Evolutionary conservation across 129 eudicot species (phyloP).

Genomic region (Saussurea involucrata): DNA sequence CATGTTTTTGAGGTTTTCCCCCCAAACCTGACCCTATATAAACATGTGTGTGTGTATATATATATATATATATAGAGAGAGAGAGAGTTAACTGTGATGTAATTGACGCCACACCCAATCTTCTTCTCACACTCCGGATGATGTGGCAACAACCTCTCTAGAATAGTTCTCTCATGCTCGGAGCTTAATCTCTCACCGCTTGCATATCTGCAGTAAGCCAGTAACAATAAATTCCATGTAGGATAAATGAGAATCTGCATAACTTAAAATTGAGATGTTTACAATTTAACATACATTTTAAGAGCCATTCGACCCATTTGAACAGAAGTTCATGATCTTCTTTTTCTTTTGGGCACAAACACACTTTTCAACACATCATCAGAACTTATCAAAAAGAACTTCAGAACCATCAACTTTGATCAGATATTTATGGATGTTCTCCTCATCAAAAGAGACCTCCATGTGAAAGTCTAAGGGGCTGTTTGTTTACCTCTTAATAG

Average conservation of each 20-base stretch:
- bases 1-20: too few relatives aligned
- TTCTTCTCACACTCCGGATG: conserved; percentile 87
- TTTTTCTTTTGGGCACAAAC: not conserved
- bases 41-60: too few relatives aligned
- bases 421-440: not conserved
- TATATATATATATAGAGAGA: conserved; percentile 23
- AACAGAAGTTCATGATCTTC: not conserved
- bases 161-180: conserved; percentile 73
- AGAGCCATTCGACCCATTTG: not conserved
- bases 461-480: not conserved
- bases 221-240: conserved; percentile 15
- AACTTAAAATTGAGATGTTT: not conserved
- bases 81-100: conserved; percentile 66
- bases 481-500: too few relatives aligned
- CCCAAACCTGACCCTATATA: too few relatives aligned
- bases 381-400: not conserved
- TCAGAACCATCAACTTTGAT: not conserved
- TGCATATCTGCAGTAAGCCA: conserved; percentile 61
- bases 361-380: not conserved
- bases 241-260: conserved; percentile 8
- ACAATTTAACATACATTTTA: conserved; percentile 6
- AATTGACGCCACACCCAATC: conserved; percentile 87
- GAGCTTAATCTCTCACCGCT: conserved; percentile 80
- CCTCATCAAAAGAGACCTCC: not conserved
- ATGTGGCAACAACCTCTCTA: conserved; percentile 78